Percentiles rank a stretch among this genome's conserved stretches.
Conservation (phyloP, 768 basidiomycete genomes). For the Russula vinacea region DNA sequence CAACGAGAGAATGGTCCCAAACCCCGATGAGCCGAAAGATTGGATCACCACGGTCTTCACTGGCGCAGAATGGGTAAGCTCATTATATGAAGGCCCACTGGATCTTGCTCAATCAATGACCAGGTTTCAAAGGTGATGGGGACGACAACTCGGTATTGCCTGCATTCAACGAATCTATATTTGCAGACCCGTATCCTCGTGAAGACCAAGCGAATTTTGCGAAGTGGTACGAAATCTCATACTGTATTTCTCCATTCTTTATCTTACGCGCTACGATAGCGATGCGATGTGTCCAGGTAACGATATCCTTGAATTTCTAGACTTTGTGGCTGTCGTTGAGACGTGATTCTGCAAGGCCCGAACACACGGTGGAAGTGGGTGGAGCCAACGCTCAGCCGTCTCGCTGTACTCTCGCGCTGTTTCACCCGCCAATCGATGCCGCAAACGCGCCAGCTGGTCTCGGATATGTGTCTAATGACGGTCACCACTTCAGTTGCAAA, state of each 20-base stretch:
- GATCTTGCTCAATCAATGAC: not conserved
- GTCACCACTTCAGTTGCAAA: slow-evolving; percentile 52
- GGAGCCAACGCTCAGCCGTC: slow-evolving; percentile 44
- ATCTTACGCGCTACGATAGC: slow-evolving; percentile 32
- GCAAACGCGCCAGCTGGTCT: slow-evolving; percentile 35
- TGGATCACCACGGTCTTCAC: slow-evolving; percentile 52
- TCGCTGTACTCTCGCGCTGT: slow-evolving; percentile 51
- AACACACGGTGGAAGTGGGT: slow-evolving; percentile 41
- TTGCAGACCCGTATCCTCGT: slow-evolving; percentile 54
- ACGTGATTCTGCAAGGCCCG: slow-evolving; percentile 40
- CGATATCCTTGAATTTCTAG: too few relatives aligned
- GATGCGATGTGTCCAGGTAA: slow-evolving; percentile 53
- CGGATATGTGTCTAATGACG: slow-evolving; percentile 55
- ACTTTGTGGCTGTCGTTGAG: not conserved
- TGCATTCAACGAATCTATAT: not conserved
- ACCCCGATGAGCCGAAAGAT: slow-evolving; percentile 51
- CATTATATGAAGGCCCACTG: slow-evolving; percentile 13
- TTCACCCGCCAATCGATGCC: slow-evolving; percentile 44
- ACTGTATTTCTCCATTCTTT: not conserved
- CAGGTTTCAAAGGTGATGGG: slow-evolving; percentile 53
- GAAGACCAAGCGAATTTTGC: slow-evolving; percentile 54
- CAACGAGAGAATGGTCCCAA: slow-evolving; percentile 42
- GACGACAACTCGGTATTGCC: not conserved
- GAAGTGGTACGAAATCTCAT: slow-evolving; percentile 44
- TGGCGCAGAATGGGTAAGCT: slow-evolving; percentile 56